phyloP scores from a whole-genome alignment of 768 basidiomycete genomes.

The Crucibulum laeve region DNA sequence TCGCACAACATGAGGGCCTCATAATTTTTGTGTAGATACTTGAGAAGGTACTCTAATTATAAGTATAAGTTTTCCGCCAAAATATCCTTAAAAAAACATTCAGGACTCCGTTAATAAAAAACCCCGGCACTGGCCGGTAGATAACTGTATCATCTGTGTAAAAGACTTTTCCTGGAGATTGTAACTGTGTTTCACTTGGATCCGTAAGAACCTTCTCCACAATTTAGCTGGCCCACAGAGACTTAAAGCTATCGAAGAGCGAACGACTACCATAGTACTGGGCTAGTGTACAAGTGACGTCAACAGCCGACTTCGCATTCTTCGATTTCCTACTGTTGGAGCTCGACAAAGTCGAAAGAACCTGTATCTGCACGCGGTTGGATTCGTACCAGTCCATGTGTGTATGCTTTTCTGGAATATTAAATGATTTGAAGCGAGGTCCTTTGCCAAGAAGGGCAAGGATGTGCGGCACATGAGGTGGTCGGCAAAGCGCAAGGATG shows the following conservation, averaged over 20 bases:
- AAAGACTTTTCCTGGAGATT: constrained; percentile 35
- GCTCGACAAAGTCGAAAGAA: constrained; percentile 6
- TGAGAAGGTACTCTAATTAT: too few species aligned
- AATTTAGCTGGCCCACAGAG: constrained; percentile 67
- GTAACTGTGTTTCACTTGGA: constrained; percentile 1
- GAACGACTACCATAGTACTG: constrained; percentile 61
- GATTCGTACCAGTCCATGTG: constrained; percentile 68
- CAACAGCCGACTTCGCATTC: constrained; percentile 21
- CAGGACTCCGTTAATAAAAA: too few species aligned
- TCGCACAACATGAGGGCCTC: too few species aligned
- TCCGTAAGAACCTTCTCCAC: constrained; percentile 45
- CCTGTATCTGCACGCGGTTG: constrained; percentile 28
- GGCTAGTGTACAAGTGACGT: constrained; percentile 55
- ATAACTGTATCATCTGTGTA: constrained; percentile 77
- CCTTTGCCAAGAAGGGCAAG: constrained; percentile 57
- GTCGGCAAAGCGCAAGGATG: constrained; percentile 29
- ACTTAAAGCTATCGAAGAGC: constrained; percentile 45
- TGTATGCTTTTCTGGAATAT: constrained; percentile 32
- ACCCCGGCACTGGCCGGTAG: too few species aligned
- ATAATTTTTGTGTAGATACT: too few species aligned
- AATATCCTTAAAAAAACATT: too few species aligned
- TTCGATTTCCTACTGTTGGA: background rate
- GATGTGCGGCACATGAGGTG: constrained; percentile 38
- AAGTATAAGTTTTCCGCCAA: too few species aligned
- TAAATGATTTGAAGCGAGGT: constrained; percentile 32